Evolutionary conservation across 1,284 basidiomycete genomes (phyloP).

Genomic region (Rhodotorula sp.): DNA sequence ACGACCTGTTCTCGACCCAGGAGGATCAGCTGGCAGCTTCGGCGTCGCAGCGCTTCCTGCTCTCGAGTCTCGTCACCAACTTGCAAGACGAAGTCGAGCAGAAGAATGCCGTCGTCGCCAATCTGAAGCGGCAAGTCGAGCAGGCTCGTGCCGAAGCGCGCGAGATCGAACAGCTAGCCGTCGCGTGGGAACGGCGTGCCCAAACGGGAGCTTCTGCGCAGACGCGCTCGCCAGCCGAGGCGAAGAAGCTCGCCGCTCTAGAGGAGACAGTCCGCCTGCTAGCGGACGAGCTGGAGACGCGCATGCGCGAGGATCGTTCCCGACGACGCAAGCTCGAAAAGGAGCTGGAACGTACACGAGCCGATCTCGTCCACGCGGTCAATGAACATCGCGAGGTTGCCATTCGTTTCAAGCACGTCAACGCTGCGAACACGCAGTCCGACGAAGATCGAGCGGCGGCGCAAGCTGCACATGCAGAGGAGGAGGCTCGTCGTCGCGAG

Average conservation of each 20-base stretch:
- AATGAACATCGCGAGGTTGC: conserved; percentile 16
- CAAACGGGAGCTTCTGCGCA: not conserved
- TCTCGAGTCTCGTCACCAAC: conserved; percentile 25
- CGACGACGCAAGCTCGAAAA: conserved; percentile 9
- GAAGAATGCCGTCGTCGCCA: conserved; percentile 24
- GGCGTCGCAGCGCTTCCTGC: conserved; percentile 25
- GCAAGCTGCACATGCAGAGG: not conserved
- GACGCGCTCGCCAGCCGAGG: not conserved
- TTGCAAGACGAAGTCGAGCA: conserved; percentile 31
- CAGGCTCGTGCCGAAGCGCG: conserved; percentile 6
- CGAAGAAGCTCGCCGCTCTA: conserved; percentile 23
- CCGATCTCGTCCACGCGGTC: not conserved
- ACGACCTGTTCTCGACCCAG: conserved; percentile 32
- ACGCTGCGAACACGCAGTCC: not conserved
- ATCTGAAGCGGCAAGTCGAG: conserved; percentile 21
- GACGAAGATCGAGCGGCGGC: conserved; percentile 8
- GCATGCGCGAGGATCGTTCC: conserved; percentile 11
- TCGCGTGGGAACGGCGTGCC: conserved; percentile 10
- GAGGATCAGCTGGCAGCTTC: conserved; percentile 22
- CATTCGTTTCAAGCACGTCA: conserved; percentile 25
- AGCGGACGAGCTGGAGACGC: conserved; percentile 35
- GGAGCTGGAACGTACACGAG: conserved; percentile 9
- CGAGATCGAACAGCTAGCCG: conserved; percentile 21
- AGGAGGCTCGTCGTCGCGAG: not conserved
- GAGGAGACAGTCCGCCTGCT: conserved; percentile 29